A percentile compares a stretch with the other conserved stretches of the same genome.
These are phyloP conservation scores for Prosopis cineraria DNA, from an alignment of 306 rosid species.

Conservation along the genomic window DNA sequence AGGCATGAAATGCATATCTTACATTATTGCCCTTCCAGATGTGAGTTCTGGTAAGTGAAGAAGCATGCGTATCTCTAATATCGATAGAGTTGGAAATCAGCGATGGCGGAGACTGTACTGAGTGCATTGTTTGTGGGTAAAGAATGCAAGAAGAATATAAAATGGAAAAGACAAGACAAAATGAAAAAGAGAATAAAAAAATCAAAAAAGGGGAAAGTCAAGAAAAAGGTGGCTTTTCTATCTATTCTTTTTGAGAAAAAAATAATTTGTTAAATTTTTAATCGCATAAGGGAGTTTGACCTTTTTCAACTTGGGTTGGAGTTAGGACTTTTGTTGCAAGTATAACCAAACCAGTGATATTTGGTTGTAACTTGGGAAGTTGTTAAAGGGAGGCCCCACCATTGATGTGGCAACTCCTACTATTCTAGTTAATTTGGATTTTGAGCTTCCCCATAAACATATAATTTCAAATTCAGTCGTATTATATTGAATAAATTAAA, in stretches of 20 bases:
- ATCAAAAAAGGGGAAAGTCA: background rate
- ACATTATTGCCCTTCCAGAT: slow-evolving; percentile 80
- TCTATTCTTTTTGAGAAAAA: background rate
- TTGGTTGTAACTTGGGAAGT: background rate
- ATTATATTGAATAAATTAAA: background rate
- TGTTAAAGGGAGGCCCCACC: background rate
- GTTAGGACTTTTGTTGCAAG: too few relatives aligned
- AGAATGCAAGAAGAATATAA: background rate
- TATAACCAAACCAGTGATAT: background rate
- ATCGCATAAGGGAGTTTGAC: background rate
- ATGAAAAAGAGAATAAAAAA: too few relatives aligned
- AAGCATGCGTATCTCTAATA: slow-evolving; percentile 24
- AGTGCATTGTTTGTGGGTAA: slow-evolving; percentile 15
- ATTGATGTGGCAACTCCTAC: background rate
- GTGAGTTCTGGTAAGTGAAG: slow-evolving; percentile 41
- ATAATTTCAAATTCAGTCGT: background rate
- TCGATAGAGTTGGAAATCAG: slow-evolving; percentile 21
- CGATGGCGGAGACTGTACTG: slow-evolving; percentile 38
- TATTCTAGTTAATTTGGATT: background rate
- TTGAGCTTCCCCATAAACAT: background rate
- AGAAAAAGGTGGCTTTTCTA: background rate
- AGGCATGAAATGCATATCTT: slow-evolving; percentile 10
- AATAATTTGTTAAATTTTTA: background rate
- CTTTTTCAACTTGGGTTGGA: background rate
- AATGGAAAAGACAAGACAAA: background rate